A percentile compares a stretch with the other conserved stretches of the same genome.
Evolutionary conservation across 345 rosid genomes (phyloP).

Genomic region (Salix viminalis): DNA sequence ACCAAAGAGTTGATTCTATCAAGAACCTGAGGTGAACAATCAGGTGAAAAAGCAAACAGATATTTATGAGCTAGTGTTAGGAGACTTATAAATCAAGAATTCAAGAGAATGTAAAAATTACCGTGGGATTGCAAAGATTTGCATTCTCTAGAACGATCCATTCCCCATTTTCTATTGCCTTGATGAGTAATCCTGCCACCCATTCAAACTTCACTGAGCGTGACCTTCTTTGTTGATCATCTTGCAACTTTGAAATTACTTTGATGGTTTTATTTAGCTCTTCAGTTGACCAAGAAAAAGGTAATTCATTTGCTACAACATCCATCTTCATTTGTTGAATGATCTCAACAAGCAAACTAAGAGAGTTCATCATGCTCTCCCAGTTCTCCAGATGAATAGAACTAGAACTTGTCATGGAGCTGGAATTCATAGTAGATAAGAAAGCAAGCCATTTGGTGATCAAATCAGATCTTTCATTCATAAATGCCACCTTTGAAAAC

Average conservation of each 20-base stretch:
- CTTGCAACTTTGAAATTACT: constrained; percentile 54
- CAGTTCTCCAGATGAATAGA: constrained; percentile 24
- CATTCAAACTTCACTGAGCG: constrained; percentile 85
- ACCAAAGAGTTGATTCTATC: constrained; percentile 96
- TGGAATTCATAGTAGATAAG: constrained; percentile 39
- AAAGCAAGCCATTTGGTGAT: constrained; percentile 64
- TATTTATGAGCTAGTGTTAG: constrained; percentile 1
- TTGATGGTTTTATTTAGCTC: constrained; percentile 47
- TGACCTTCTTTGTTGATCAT: constrained; percentile 33
- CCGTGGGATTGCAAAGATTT: constrained; percentile 96
- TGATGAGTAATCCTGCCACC: constrained; percentile 74
- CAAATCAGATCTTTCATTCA: constrained; percentile 38
- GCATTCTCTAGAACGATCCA: constrained; percentile 92
- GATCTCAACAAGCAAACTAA: constrained; percentile 47
- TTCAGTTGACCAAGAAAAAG: constrained; percentile 47
- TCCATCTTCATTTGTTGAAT: constrained; percentile 44
- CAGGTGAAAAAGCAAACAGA: background rate
- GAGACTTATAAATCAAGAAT: constrained; percentile 11
- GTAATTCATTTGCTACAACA: constrained; percentile 32
- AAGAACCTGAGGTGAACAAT: constrained; percentile 57
- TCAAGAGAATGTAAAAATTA: constrained; percentile 20
- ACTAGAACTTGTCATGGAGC: constrained; percentile 34
- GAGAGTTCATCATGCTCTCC: constrained; percentile 34
- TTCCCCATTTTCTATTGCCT: constrained; percentile 93
- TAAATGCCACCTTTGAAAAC: constrained; percentile 37